Percentiles rank a stretch among this genome's conserved stretches.
Evolutionary conservation across 179 eudicot genomes (phyloP).

Genomic region (Nepenthes alata): DNA sequence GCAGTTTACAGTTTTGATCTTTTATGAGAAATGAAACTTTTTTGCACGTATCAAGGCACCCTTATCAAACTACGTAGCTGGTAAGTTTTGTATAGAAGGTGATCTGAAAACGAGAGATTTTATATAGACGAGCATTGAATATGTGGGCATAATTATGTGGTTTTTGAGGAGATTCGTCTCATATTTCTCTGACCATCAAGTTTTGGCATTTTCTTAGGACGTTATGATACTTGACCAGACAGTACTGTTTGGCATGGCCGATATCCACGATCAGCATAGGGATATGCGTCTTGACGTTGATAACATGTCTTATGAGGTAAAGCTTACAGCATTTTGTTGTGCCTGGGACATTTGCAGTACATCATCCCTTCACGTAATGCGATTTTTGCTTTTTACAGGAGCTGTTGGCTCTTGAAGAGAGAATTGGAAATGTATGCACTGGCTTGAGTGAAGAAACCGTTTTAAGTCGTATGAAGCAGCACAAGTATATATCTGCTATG

Average conservation of each 20-base stretch:
- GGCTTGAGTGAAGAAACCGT: constrained; percentile 66
- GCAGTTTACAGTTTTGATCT: no score
- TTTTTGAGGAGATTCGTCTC: neutral
- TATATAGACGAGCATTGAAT: no score
- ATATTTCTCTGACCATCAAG: neutral
- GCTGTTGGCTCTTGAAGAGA: constrained; percentile 82
- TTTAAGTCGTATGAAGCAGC: constrained; percentile 36
- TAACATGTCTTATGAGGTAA: constrained; percentile 97
- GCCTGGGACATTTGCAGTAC: neutral
- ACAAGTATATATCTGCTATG: constrained; percentile 26
- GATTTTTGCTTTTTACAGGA: constrained; percentile 28
- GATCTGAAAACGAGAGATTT: no score
- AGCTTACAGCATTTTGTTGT: neutral
- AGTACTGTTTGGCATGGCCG: constrained; percentile 61
- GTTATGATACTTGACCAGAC: constrained; percentile 83
- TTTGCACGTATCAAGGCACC: no score
- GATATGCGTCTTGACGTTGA: constrained; percentile 96
- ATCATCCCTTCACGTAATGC: neutral
- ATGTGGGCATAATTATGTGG: neutral
- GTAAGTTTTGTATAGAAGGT: no score
- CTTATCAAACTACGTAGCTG: no score
- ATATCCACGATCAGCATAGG: constrained; percentile 72
- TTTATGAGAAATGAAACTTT: no score
- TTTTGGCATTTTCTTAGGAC: constrained; percentile 36
- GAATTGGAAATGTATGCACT: constrained; percentile 77